phyloP scores from a whole-genome alignment of 805 yeast species.

The Lachancea dasiensis region DNA sequence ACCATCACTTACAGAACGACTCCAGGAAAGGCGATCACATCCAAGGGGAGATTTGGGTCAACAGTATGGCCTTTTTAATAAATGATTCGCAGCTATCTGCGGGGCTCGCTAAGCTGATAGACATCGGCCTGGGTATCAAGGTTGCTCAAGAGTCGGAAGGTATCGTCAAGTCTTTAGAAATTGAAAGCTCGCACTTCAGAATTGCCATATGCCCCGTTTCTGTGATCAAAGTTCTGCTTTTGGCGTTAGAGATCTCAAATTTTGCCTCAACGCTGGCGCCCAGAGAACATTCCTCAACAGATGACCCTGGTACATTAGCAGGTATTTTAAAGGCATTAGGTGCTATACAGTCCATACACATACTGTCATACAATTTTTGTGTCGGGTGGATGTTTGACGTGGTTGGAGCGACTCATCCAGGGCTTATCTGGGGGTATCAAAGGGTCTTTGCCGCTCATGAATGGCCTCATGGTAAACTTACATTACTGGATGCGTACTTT shows the following conservation, averaged over 20 bases:
- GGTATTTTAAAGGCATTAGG: not conserved
- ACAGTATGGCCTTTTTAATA: conserved; percentile 28
- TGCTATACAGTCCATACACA: conserved; percentile 45
- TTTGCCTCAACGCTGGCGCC: not conserved
- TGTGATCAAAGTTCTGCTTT: conserved; percentile 36
- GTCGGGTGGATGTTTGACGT: conserved; percentile 72
- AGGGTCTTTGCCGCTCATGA: conserved; percentile 61
- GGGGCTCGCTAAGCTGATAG: conserved; percentile 38
- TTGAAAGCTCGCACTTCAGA: conserved; percentile 55
- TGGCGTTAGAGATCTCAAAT: conserved; percentile 26
- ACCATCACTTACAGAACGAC: not conserved
- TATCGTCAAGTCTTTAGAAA: conserved; percentile 42
- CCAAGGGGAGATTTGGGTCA: conserved; percentile 24
- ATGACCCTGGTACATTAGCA: not conserved
- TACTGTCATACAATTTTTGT: conserved; percentile 60
- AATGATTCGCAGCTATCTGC: conserved; percentile 32
- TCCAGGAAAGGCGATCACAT: not conserved
- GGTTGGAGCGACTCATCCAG: conserved; percentile 43
- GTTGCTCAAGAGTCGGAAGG: conserved; percentile 32
- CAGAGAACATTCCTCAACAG: not conserved
- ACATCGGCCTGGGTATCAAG: conserved; percentile 42
- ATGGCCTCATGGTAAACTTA: conserved; percentile 56
- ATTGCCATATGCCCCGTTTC: conserved; percentile 51
- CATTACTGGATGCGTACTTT: conserved; percentile 61
- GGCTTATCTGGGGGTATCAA: conserved; percentile 75